These are phyloP conservation scores for Edaphochlamys debaryana DNA, from an alignment of 139 green algal genomes.

Conservation along the genomic window DNA sequence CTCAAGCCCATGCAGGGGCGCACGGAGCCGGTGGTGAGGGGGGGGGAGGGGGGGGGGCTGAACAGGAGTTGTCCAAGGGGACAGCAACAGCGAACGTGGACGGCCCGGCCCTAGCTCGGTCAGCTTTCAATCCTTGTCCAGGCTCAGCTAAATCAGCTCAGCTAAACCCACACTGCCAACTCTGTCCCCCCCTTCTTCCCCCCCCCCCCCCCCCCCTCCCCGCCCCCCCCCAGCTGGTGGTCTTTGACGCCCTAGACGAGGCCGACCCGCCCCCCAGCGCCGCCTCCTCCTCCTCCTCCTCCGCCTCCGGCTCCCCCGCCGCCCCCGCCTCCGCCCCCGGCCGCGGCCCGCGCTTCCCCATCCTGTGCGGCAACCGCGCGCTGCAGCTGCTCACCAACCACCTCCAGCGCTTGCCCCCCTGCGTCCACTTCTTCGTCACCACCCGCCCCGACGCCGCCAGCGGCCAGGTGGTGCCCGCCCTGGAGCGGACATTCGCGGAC, in stretches of 20 bases:
- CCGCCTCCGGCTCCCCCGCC: not conserved
- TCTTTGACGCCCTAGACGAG: conserved; percentile 25
- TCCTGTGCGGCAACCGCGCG: not conserved
- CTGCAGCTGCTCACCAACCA: not conserved
- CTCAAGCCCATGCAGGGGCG: not conserved
- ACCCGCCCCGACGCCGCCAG: not conserved
- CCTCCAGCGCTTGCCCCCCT: not conserved
- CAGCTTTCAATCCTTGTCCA: not conserved
- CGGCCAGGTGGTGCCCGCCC: not conserved
- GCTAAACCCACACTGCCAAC: not conserved
- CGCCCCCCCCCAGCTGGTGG: not conserved
- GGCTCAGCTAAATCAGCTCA: not conserved
- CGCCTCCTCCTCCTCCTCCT: not conserved
- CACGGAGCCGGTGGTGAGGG: not conserved
- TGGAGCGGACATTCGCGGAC: not conserved
- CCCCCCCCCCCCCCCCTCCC: not conserved
- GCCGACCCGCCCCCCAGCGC: conserved; percentile 12
- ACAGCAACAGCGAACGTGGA: not conserved
- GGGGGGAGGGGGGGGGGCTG: no score
- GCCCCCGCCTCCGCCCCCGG: not conserved
- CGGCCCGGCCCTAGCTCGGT: no score
- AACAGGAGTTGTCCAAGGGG: not conserved
- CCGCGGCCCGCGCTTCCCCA: not conserved
- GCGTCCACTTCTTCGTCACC: not conserved
- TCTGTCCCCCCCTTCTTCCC: not conserved